Base-by-base conservation (phyloP, 202 grass and related monocot genomes). In the Zoysia matrella region DNA sequence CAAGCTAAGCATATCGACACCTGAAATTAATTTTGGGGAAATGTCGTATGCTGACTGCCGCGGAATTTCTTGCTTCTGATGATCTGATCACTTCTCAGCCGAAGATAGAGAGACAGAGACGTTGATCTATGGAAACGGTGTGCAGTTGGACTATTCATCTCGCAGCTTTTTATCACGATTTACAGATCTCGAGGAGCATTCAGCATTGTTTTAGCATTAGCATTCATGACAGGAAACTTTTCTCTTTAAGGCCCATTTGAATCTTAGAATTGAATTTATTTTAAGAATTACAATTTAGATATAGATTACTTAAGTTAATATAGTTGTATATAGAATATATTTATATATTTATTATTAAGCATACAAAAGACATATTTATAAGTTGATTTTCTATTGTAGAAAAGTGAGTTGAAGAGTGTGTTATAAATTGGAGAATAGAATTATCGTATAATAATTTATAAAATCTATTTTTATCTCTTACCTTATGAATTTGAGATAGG, bases 121-220 rank as follows among this genome's bases (percentile, higher is more conserved):
- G 50, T 73, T 67, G 74, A 50, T 52, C 11, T 44, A 60, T 52
- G 58, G 61, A 80, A 72, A 78, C 47, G 64, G 22, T 58, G 47
- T 76, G 49, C 11, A 6, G 43, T 65, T 46, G 54, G 40, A 48
- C 10, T 79, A 83, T 83, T 56, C 39, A 73, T 44, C 80, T 40
- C 45, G 80, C 49, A 85, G 2, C 49, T 61, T 80, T 76, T 53
- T 85, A 13, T 54, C 55, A 53, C 74, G 55, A 60, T 70, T 47
- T 64, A 54, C 52, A 45, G 36, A 56, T 30, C 22, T 30, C 22
- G 22, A 30, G 11, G 45, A 75, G 54, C 9, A 13, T 47, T 42
- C 30, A 52, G 0, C 67, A 44, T 62, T 8, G 36, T 61, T 64
- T 65, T 6, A 43, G 5, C 13, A 68, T 56, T 36, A 64, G 69